Base-by-base conservation (phyloP, 495 filamentous ascomycete genomes). In the Usnea hakonensis region DNA sequence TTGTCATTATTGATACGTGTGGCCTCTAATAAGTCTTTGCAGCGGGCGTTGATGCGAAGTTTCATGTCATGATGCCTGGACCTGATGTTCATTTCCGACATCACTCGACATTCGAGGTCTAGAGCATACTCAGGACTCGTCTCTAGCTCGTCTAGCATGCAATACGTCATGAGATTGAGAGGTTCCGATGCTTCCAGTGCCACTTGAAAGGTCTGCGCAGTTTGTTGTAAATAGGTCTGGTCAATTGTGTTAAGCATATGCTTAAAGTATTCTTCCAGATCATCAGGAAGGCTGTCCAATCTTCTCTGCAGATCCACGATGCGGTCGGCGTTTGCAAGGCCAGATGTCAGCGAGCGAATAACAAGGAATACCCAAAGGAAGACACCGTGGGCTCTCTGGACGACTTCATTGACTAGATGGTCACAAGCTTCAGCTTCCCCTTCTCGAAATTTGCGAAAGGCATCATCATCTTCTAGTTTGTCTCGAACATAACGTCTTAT, bases 301-400 rank as follows among this genome's bases (percentile, higher is more conserved):
- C 64, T 50, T 36, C 40, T 32, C 23, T 48, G 23, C 5, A 64
- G 43, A 26, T 61, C 46, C 7, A 14, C 3, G 6, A 66, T 35
- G 2, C 41, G 38, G 41, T 67, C 61, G 2, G 30, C 43, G 50
- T 69, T 65, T 19, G 38, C n/a, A 17, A 64, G 37, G 30, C 65
- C 67, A 19, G 41, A 48, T 19, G 40, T 46, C 9, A 66, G 52
- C 32, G 58, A 53, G 19, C 48, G 48, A 13, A 61, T 41, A 14
- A 64, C 57, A 16, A 69, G 41, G 17, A 41, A 37, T 28, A 62
- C 67, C 64, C 73, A 77, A 0, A 77, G 53, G 40, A 76, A 77
- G 0, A 76, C 72, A 17, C 75, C 71, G 2, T 68, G 65, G 6
- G 75, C 64, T 37, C 70, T 74, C 6, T 57, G 30, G 6, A 73